Conservation (phyloP, 176 grass and related monocot genomes). For the Carex scoparia region DNA sequence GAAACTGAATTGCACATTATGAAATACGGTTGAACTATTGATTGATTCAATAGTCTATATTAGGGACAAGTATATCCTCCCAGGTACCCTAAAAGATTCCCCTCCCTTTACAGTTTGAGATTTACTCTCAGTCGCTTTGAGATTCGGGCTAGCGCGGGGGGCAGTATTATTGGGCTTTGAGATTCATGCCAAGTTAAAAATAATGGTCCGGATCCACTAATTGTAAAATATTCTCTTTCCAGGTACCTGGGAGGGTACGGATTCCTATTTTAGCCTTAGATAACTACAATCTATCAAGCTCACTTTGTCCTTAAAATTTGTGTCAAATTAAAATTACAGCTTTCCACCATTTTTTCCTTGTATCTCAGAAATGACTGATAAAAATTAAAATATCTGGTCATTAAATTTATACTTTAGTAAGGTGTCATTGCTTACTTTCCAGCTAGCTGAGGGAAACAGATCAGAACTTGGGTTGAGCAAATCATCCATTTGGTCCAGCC, state of each 20-base stretch:
- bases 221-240: too few species aligned
- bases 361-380: neutral
- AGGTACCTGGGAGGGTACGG: too few species aligned
- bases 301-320: neutral
- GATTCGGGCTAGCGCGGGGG: too few species aligned
- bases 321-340: neutral
- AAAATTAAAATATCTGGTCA: neutral
- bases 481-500: slow-evolving; percentile 63
- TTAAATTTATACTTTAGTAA: neutral
- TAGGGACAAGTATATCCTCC: too few species aligned
- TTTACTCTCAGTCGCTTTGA: too few species aligned
- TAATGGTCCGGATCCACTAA: too few species aligned
- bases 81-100: too few species aligned
- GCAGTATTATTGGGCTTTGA: too few species aligned
- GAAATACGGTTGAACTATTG: neutral
- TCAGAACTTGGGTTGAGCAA: slow-evolving; percentile 52
- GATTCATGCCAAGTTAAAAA: too few species aligned
- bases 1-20: too few species aligned
- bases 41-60: neutral
- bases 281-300: neutral
- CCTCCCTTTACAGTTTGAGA: too few species aligned
- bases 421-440: slow-evolving; percentile 47
- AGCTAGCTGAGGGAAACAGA: slow-evolving; percentile 47
- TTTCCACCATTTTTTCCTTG: neutral
- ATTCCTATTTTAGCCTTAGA: neutral